Base-by-base conservation (phyloP, 2,329 filamentous ascomycete species). In the Claviceps cyperi region DNA sequence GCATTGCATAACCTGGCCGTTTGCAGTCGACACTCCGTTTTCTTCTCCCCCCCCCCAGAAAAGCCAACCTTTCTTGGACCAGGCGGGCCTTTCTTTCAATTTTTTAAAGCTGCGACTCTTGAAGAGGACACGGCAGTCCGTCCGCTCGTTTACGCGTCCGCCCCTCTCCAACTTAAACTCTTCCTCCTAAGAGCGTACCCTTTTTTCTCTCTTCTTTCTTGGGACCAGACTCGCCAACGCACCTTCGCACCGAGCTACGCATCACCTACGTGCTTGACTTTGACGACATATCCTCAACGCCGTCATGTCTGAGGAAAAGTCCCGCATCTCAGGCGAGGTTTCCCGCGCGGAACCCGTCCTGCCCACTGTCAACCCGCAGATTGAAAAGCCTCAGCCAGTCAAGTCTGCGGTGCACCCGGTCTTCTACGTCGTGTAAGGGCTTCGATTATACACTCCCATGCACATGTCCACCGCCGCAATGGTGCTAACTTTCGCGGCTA, bases 291-390 rank as follows among this genome's bases (percentile, higher is more conserved):
- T 48, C 19, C 24, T 44, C 38, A 41, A 21, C 48, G 19, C 43
- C 59, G 61, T 36, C 44, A 68, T 68, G 65, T 65, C 65, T 54
- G 84, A 85, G 64, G 86, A 95, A 68, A 96, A 95, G 72, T 82
- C 77, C 59, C 84, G 90, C 64, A 75, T 81, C 60, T 95, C 88
- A 45, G 85, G 85, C 67, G 90, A 95, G 67, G 73, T 77, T 60
- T 72, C 78, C 51, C 78, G 84, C 66, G 60, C 68, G 49, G 76
- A 81, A 56, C 61, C 79, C 74, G 74, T 88, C 52, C 75, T 96
- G 63, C 90, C 90, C 32, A 89, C 83, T 11, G 78, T 86, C 66
- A 94, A 91, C 66, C 84, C 84, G 22, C 77, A 80, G 22, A 71
- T 74, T 50, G 81, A 90, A 66, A 91, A 90, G 75, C 62, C 76